Base-by-base conservation (phyloP, 371 early-diverging fungal species). In the Lichtheimia ornata region DNA sequence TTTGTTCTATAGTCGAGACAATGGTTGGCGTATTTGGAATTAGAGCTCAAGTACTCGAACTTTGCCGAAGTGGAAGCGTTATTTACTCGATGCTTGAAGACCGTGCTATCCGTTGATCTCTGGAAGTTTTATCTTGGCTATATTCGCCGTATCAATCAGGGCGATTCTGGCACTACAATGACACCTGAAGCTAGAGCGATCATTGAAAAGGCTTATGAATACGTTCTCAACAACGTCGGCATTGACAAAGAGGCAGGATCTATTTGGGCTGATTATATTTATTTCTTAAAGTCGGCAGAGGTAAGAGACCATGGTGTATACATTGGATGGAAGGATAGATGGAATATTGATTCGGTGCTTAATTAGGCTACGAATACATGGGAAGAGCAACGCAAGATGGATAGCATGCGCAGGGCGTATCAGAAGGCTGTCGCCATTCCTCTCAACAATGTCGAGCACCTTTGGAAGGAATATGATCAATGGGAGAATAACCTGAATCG, bases 401-500 rank as follows among this genome's bases (percentile, higher is more conserved):
- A 92, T 52, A 76, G 79, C n/a, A 85, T 95, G 80, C 91, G 96
- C 53, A 82, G 90, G 40, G 84, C 91, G 11, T 97, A 88, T 65
- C 94, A 95, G 62, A 83, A 85, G 41, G 98, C 96, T 4, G 85
- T 96, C 4, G 74, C 86, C 12, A 92, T 94, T 25, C 97, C 97
- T 0, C 63, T 94, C 45, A 77, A 84, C 57, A 90, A 93, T 54
- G 83, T 97, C 5, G 97, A 97, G 56, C 84, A 87, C 58, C 82
- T 98, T 9, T 98, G 98, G 98, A 93, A 93, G 54, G 92, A 95
- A 50, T 98, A 95, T 70, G 98, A 98, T 73, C 74, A 84, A 43
- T 97, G 93, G 84, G 98, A 98, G 71, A 94, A 93, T 64, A 81
- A 78, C 12, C 73, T 96, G 35, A 95, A 92, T 73, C 86, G 92